These are phyloP conservation scores for Phytopythium boreale DNA, from an alignment of 352 stramenopile genomes.

Conservation along the genomic window DNA sequence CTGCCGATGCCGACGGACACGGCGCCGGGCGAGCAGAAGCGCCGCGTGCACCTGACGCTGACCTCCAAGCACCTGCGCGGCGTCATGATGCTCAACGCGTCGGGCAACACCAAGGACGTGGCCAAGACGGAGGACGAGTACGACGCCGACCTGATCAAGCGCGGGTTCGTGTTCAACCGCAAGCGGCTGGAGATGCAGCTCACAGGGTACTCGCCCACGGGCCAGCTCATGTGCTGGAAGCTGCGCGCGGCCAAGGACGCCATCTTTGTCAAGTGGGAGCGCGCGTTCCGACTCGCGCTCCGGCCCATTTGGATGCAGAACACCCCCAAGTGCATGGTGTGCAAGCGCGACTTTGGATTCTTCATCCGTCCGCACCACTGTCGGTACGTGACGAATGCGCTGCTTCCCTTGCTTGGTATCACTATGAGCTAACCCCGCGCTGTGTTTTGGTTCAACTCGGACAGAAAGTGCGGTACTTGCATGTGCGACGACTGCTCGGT, in stretches of 20 bases:
- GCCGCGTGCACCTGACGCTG: conserved; percentile 67
- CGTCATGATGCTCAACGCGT: conserved; percentile 84
- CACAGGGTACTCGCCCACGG: conserved; percentile 72
- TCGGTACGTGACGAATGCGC: conserved; percentile 27
- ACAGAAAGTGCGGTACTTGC: conserved; percentile 76
- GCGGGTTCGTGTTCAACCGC: conserved; percentile 75
- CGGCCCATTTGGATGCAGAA: conserved; percentile 82
- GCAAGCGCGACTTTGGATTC: conserved; percentile 67
- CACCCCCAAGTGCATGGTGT: conserved; percentile 68
- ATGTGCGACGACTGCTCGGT: conserved; percentile 86
- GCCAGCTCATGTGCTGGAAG: conserved; percentile 78
- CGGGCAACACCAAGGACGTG: conserved; percentile 63
- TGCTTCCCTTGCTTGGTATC: neutral
- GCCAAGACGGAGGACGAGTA: conserved; percentile 70
- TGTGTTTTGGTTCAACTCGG: neutral
- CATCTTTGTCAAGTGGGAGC: conserved; percentile 79
- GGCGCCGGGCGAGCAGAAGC: conserved; percentile 18
- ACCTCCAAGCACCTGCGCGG: conserved; percentile 73
- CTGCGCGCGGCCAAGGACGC: conserved; percentile 67
- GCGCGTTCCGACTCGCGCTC: conserved; percentile 70
- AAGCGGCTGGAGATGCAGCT: conserved; percentile 84
- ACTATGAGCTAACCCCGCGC: conserved; percentile 1
- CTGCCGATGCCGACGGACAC: conserved; percentile 53
- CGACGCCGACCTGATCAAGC: conserved; percentile 59
- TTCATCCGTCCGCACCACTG: conserved; percentile 82